These are phyloP conservation scores for Poa annua DNA, from an alignment of 176 grass and related monocot species.

Conservation along the genomic window DNA sequence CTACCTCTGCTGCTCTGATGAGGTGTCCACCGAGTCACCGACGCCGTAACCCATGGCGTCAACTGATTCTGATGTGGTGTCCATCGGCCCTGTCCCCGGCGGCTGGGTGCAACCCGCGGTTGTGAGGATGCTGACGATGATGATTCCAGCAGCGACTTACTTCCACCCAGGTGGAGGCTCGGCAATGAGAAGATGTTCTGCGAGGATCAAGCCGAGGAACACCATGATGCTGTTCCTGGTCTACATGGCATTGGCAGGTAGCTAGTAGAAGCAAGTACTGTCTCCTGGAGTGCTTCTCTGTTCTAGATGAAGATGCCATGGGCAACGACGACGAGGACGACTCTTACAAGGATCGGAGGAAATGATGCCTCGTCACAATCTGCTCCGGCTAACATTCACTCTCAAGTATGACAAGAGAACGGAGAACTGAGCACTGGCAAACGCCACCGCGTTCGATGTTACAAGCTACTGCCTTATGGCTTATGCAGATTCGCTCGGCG, in stretches of 20 bases:
- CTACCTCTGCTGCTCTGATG: neutral
- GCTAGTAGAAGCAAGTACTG: conserved; percentile 2
- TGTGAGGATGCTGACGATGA: neutral
- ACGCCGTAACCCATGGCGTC: no score
- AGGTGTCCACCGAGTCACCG: neutral
- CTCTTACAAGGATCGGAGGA: neutral
- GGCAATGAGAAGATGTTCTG: conserved; percentile 19
- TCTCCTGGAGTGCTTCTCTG: conserved; percentile 19
- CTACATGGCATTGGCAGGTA: conserved; percentile 1
- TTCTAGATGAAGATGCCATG: neutral
- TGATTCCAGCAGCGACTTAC: neutral
- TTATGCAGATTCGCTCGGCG: neutral
- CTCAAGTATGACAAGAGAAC: conserved; percentile 18
- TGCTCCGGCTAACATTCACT: neutral
- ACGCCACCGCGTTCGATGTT: neutral
- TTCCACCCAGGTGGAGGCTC: neutral
- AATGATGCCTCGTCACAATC: neutral
- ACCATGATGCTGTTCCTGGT: neutral
- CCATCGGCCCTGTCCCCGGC: neutral
- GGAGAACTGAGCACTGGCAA: conserved; percentile 1
- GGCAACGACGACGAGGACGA: neutral
- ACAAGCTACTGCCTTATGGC: neutral
- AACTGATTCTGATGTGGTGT: neutral
- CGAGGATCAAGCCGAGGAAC: neutral
- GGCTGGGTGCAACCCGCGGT: neutral